These are phyloP conservation scores for Xylariaceae sp. DNA, from an alignment of 2,329 filamentous ascomycete species.

Conservation along the genomic window DNA sequence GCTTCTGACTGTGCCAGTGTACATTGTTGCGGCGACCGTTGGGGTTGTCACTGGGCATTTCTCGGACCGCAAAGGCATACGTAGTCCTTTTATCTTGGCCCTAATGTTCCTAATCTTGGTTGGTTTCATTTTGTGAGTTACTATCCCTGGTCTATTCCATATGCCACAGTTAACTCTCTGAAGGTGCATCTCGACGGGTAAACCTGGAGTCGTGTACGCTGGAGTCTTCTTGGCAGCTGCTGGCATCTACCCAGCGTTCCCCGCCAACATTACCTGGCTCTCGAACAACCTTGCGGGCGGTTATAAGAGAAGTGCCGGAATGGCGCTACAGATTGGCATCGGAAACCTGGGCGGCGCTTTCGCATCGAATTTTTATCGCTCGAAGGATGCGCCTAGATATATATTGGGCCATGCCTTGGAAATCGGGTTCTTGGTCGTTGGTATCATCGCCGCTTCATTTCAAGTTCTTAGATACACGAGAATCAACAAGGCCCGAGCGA, in stretches of 20 bases:
- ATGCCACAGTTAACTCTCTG: slow-evolving; percentile 28
- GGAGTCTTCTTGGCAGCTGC: slow-evolving; percentile 73
- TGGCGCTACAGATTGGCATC: slow-evolving; percentile 60
- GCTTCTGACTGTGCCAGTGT: slow-evolving; percentile 58
- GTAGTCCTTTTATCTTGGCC: slow-evolving; percentile 52
- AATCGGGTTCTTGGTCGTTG: slow-evolving; percentile 44
- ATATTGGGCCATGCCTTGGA: slow-evolving; percentile 48
- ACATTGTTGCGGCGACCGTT: slow-evolving; percentile 60
- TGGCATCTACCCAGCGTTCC: slow-evolving; percentile 75
- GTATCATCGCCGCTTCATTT: slow-evolving; percentile 42
- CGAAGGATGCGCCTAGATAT: slow-evolving; percentile 45
- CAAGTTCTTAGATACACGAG: slow-evolving; percentile 48
- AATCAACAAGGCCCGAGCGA: slow-evolving; percentile 56
- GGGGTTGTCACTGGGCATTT: slow-evolving; percentile 50
- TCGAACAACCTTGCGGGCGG: slow-evolving; percentile 69
- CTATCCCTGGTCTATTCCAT: background rate
- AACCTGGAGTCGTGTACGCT: slow-evolving; percentile 63
- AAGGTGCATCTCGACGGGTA: slow-evolving; percentile 55
- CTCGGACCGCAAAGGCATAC: slow-evolving; percentile 52
- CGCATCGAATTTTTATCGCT: slow-evolving; percentile 68
- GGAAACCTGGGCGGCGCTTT: slow-evolving; percentile 61
- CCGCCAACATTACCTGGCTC: slow-evolving; percentile 75
- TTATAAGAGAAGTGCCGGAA: slow-evolving; percentile 62
- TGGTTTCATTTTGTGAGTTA: slow-evolving; percentile 51
- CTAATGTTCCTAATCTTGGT: slow-evolving; percentile 51